Base-by-base conservation (phyloP, 139 green algal genomes). In the Ostreobium quekettii region DNA sequence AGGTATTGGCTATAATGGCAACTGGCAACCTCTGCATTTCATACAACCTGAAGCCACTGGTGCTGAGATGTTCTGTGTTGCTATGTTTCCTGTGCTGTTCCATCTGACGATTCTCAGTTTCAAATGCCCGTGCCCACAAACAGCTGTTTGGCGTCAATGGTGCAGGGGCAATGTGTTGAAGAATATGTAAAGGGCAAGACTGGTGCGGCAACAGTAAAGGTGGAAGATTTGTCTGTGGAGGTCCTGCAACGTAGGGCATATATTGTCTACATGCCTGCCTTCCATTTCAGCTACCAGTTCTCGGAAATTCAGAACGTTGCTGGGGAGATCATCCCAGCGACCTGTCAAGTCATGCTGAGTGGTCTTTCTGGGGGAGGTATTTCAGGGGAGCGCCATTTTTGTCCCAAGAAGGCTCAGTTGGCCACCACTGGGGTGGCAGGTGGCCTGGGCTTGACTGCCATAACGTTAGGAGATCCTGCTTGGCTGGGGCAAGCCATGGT, bases 341-440 rank as follows among this genome's bases (percentile, higher is more conserved):
- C 8, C 24, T 62, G 28, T 22, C 53, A 31, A 26, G 15, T 26
- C 8, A 22, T 62, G 11, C 28, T 62, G 22, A 30, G 53, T 36
- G 53, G 53, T 36, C 8, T 26, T 28, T 28, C 19, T 11, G 53
- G 31, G 8, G 53, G 53, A 26, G 22, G 53, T 7, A 30, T 62
- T 62, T 26, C 7, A 8, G 53, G 53, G 7, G 53, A 62, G 31
- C 28, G 53, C 24, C 53, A 62, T 62, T 62, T 36, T 30, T 36
- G 53, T 22, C 53, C 53, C 22, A 28, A 62, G 53, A 62, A 62
- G 19, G n/a, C 53, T 28, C 53, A 30, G 22, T 26, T 62, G 53
- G 53, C 53, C 24, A 26, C 19, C 8, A 36, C 53, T 11, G 22
- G 22, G n/a, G 22, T 62, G 53, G 53, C 24, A 22, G 53, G 53